Evolutionary conservation across 441 rosid species (phyloP), one percentile per base, ranked within the genome.

Genomic region (Daphne laureola): DNA sequence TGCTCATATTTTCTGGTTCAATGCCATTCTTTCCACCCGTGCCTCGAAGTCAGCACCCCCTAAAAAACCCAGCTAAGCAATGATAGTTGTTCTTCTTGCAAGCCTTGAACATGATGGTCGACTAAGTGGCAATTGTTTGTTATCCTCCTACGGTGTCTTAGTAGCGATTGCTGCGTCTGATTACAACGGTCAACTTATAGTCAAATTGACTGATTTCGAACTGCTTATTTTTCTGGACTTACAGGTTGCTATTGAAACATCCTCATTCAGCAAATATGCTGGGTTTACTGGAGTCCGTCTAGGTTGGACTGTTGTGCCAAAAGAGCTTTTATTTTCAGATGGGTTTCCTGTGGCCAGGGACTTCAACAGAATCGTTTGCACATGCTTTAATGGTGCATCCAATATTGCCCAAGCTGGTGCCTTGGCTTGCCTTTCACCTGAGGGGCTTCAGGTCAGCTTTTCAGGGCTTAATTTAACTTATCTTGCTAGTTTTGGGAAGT

Each of bases 201-300:
- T 45, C 17, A 45, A 17, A 14, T 45, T n/a, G 16, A 45, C 17
- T 16, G 11, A 8, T 17, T 46, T 15, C 17, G 4, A 14, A 8
- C 3, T 13, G 48, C 23, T 45, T 3, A n/a, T n/a, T 42, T 41
- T 48, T 36, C 26, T 49, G 13, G 11, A 26, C 27, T 49, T 71
- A 31, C 73, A 92, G 98, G 97, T 93, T 38, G 95, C 99, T 17
- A 46, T 93, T 51, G 99, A 93, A 85, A 87, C 96, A 35, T 64
- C 96, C 58, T 93, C 99, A 12, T 93, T 93, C 64, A 90, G 99
- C 65, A 93, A 93, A 77, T 87, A 90, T 70, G 97, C 97, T 43
- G 99, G 99, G 52, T 93, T 93, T 63, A 90, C 96, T 11, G 99
- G 99, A 47, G 95, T 93, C 62, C 86, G 99, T 53, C 89, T 93